Conservation (phyloP, 306 rosid genomes). For the Crotalaria pallida region DNA sequence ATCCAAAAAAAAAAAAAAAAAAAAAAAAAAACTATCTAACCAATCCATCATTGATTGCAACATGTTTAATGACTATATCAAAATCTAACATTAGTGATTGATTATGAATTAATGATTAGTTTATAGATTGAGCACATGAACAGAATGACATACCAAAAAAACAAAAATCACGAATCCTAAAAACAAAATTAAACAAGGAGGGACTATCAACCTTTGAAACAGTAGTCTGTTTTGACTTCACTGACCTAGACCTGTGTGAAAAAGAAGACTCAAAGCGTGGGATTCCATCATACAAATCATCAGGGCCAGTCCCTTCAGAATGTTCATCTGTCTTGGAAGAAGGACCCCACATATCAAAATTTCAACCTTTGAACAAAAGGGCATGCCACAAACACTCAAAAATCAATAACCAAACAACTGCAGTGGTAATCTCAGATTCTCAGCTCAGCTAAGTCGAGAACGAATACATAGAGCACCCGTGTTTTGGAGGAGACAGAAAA, state of each 20-base stretch:
- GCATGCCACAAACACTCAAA: background rate
- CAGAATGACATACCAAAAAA: background rate
- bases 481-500: background rate
- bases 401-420: background rate
- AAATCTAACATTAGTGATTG: background rate
- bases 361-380: conserved; percentile 9
- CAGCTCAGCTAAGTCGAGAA: conserved; percentile 18
- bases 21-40: conserved; percentile 22
- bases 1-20: too few relatives aligned
- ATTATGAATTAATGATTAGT: background rate
- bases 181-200: background rate
- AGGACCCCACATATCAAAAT: conserved; percentile 57
- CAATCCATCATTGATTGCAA: conserved; percentile 9
- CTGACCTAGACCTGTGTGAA: conserved; percentile 57
- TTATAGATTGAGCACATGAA: background rate
- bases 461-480: background rate
- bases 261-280: conserved; percentile 52
- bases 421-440: background rate
- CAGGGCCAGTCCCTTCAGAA: conserved; percentile 14
- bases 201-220: conserved; percentile 56
- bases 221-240: conserved; percentile 52
- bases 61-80: background rate
- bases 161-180: too few relatives aligned
- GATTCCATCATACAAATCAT: conserved; percentile 72
- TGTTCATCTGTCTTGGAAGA: conserved; percentile 31